Conservation (phyloP, 768 basidiomycete genomes). For the Termitomyces sp. region DNA sequence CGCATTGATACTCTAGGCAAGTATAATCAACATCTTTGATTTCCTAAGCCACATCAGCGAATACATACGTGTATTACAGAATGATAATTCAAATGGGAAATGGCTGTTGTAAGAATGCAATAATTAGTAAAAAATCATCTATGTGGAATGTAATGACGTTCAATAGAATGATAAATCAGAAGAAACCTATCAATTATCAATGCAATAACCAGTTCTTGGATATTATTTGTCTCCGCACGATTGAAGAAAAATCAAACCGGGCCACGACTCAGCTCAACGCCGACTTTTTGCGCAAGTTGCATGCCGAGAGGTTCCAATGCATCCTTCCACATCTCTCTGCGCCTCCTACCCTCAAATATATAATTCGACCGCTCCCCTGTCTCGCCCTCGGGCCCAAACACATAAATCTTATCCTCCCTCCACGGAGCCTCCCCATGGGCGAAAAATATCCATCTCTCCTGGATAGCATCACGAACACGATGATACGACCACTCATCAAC, state of each 20-base stretch:
- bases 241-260: constrained; percentile 28
- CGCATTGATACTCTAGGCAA: too few relatives aligned
- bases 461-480: constrained; percentile 67
- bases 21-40: too few relatives aligned
- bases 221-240: not conserved
- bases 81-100: too few relatives aligned
- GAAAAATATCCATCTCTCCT: constrained; percentile 73
- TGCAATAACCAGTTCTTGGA: too few relatives aligned
- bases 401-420: constrained; percentile 65
- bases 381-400: constrained; percentile 83
- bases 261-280: constrained; percentile 69
- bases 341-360: constrained; percentile 65
- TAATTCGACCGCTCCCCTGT: constrained; percentile 63
- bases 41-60: too few relatives aligned
- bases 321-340: constrained; percentile 58
- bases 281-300: constrained; percentile 67
- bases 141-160: too few relatives aligned
- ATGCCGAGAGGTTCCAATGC: constrained; percentile 67
- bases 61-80: too few relatives aligned
- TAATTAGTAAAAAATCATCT: too few relatives aligned
- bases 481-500: constrained; percentile 67
- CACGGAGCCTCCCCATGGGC: constrained; percentile 74
- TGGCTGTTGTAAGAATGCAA: too few relatives aligned
- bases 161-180: not conserved
- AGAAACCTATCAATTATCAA: not conserved